These are phyloP conservation scores for Komagataella pastoris DNA, from an alignment of 805 yeast genomes.

Conservation along the genomic window DNA sequence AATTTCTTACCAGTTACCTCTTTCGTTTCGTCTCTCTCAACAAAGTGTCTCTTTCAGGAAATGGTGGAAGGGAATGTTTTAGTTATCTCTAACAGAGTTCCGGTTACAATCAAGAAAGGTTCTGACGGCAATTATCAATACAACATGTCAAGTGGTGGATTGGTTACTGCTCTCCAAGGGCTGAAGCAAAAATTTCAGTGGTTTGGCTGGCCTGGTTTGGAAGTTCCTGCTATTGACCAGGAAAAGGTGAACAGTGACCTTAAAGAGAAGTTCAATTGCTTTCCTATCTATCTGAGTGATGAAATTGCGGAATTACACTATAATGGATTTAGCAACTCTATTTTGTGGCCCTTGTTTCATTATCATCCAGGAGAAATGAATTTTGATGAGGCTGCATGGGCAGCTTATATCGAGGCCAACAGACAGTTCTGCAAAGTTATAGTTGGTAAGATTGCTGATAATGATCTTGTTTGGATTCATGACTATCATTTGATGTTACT, in stretches of 20 bases:
- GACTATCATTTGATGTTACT: constrained; percentile 94
- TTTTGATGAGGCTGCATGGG: constrained; percentile 96
- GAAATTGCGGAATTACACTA: constrained; percentile 91
- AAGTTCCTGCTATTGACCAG: constrained; percentile 68
- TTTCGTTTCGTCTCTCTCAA: neutral
- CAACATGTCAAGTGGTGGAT: constrained; percentile 93
- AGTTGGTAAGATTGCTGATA: constrained; percentile 55
- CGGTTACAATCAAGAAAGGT: constrained; percentile 74
- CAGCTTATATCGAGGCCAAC: constrained; percentile 92
- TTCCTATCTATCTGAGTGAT: constrained; percentile 80
- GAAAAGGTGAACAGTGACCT: constrained; percentile 57
- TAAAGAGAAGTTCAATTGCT: constrained; percentile 68
- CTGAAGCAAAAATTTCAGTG: constrained; percentile 84
- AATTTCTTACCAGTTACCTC: neutral
- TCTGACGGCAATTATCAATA: constrained; percentile 59
- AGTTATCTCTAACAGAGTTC: constrained; percentile 89
- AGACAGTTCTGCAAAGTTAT: constrained; percentile 66
- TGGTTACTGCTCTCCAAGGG: constrained; percentile 92
- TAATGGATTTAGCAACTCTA: constrained; percentile 90
- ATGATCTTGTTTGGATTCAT: constrained; percentile 94
- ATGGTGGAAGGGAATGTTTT: constrained; percentile 48
- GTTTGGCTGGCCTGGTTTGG: constrained; percentile 98
- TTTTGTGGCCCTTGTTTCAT: constrained; percentile 96
- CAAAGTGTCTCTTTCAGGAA: neutral
- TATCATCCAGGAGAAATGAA: constrained; percentile 99